Percentiles rank a stretch among this genome's conserved stretches.
Evolutionary conservation across 495 filamentous ascomycete species (phyloP).

Genomic region (Filosporella fistucella): DNA sequence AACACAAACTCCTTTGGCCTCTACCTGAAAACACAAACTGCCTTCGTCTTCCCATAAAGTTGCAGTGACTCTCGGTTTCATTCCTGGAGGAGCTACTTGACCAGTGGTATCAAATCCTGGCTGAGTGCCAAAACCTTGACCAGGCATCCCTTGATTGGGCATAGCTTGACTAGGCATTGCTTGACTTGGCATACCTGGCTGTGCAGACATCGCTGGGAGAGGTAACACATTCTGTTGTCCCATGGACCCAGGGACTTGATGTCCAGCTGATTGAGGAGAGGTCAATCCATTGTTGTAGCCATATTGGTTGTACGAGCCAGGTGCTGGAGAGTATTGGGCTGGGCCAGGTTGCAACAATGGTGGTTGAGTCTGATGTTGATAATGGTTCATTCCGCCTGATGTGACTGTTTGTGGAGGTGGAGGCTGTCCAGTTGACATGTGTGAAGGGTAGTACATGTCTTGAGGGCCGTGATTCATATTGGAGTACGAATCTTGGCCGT

Average conservation of each 20-base stretch:
- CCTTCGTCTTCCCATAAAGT: slow-evolving; percentile 99
- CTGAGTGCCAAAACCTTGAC: slow-evolving; percentile 43
- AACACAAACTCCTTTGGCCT: slow-evolving; percentile 93
- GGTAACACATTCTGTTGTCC: slow-evolving; percentile 63
- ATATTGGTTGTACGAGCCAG: slow-evolving; percentile 65
- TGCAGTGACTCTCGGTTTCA: slow-evolving; percentile 96
- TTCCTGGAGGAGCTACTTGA: slow-evolving; percentile 91
- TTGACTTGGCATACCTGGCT: slow-evolving; percentile 44
- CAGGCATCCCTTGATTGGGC: too few species aligned
- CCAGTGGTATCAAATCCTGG: slow-evolving; percentile 81
- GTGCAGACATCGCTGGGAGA: slow-evolving; percentile 52
- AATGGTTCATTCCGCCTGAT: slow-evolving; percentile 66
- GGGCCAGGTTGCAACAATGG: slow-evolving; percentile 78
- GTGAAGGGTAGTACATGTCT: slow-evolving; percentile 80
- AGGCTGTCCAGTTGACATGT: slow-evolving; percentile 77
- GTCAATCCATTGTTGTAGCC: slow-evolving; percentile 69
- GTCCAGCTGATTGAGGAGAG: slow-evolving; percentile 65
- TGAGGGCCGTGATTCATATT: slow-evolving; percentile 82
- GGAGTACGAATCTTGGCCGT: slow-evolving; percentile 44
- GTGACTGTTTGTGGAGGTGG: slow-evolving; percentile 80
- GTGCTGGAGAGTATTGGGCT: slow-evolving; percentile 58
- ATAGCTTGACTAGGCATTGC: too few species aligned
- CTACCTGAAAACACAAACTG: slow-evolving; percentile 95
- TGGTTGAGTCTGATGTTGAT: slow-evolving; percentile 69
- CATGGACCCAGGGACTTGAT: slow-evolving; percentile 60